Base-by-base conservation (phyloP, 768 basidiomycete genomes). In the Cantharellus anzutake region DNA sequence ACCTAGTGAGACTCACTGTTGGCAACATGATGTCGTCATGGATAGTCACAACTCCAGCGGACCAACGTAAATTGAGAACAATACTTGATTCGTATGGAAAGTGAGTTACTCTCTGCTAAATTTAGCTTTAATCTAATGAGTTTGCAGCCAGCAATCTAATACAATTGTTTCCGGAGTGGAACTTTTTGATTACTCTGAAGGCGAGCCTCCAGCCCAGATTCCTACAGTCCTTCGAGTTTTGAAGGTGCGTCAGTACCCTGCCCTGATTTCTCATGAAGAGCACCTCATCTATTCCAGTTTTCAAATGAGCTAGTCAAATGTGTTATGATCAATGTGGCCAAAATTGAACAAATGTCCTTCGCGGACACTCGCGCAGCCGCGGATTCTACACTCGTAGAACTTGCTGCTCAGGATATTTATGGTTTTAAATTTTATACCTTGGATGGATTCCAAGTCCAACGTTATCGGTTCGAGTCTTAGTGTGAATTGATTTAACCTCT, bases 221-320 rank as follows among this genome's bases (percentile, higher is more conserved):
- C 72, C 80, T 2, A 97, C 93, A 3, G 78, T 93, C 35, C 74
- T 94, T 35, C 83, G 90, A 35, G 84, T 83, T 16, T 76, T 97
- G 4, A 80, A 85, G 37, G 94, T 91, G 63, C 4, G 79, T 71
- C 41, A n/a, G 1, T 5, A 35, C 41, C 7, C 20, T 48, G 11
- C 4, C 41, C 34, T 35, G 5, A 51, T 38, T 7, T 38, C 39
- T 29, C 20, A 29, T 42, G 11, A 34, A 41, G n/a, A 56, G 39
- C 51, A 56, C 64, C 29, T 64, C 41, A 16, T 51, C 40, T 51
- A 59, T 57, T 40, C 5, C 64, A 97, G 91, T 75, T 94, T 62
- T 75, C 78, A 11, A 75, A 94, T 63, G 76, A 77, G 41, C 81
- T 80, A 61, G 85, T 93, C 2, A 72, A 81, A 38, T 86, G 91